Evolutionary conservation across 495 filamentous ascomycete genomes (phyloP).

Genomic region (Podospora bellae-mahoneyi): DNA sequence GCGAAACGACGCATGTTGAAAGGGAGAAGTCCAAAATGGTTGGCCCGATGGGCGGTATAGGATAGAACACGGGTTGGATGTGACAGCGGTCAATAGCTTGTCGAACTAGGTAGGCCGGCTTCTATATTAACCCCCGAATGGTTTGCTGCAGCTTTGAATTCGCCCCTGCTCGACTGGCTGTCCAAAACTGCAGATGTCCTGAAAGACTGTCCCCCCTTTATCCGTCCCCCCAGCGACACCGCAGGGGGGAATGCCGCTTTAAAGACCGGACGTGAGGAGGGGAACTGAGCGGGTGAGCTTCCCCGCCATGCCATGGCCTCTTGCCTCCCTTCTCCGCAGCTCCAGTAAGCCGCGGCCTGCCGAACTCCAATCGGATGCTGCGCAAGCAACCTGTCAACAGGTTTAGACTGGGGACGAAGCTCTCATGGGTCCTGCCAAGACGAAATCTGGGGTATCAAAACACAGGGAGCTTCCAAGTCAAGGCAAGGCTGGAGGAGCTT

Average conservation of each 20-base stretch:
- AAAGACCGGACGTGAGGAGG: constrained; percentile 13
- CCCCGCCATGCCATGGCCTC: background rate
- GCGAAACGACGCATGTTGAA: constrained; percentile 43
- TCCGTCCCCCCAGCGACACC: constrained; percentile 15
- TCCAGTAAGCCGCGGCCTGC: constrained; percentile 24
- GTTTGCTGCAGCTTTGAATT: background rate
- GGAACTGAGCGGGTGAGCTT: constrained; percentile 9
- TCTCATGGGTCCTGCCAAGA: constrained; percentile 12
- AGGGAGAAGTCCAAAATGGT: background rate
- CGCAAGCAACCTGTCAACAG: constrained; percentile 11
- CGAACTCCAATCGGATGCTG: constrained; percentile 19
- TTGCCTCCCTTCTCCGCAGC: background rate
- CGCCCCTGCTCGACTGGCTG: background rate
- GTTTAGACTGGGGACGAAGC: constrained; percentile 6
- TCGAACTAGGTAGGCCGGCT: background rate
- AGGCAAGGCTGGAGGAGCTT: constrained; percentile 2
- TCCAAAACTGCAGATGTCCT: background rate
- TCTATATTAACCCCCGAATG: constrained; percentile 14
- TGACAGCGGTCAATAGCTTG: constrained; percentile 2
- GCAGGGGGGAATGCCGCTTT: constrained; percentile 6
- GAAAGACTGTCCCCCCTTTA: constrained; percentile 15
- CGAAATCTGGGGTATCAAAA: constrained; percentile 11
- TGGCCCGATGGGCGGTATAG: background rate
- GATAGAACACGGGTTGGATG: background rate
- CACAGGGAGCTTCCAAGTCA: constrained; percentile 9